Base-by-base conservation (phyloP, 176 grass and related monocot genomes). In the Eleusine indica region DNA sequence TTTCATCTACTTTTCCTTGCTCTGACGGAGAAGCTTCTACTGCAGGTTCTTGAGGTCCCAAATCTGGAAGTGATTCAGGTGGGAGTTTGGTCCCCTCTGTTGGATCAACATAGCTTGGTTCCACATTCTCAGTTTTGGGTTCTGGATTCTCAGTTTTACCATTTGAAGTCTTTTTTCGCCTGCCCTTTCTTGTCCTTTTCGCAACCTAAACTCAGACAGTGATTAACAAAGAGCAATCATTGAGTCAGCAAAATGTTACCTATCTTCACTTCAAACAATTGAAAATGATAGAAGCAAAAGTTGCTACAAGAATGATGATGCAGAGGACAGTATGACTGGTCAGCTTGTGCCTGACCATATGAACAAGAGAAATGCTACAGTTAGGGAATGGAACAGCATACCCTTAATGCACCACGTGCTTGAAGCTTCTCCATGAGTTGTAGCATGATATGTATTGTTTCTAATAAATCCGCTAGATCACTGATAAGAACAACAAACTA, bases 351-450 rank as follows among this genome's bases (percentile, higher is more conserved):
- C 60, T 30, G 61, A 30, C 9, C n/a, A 75, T 7, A 74, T 60
- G 54, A 86, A 66, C 2, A 78, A 81, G n/a, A 60, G 21, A 79
- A 60, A 69, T 54, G 47, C 28, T 80, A 29, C 68, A 54, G 9
- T 75, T 80, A 41, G 9, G 37, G 75, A 66, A 42, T 40, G 72
- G 76, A 61, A 73, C 9, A 86, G 5, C 90, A 52, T 93, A 98
- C 96, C 93, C 91, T 95, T 93, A 98, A 83, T 48, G 87, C 74
- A 69, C 93, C 96, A 5, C 89, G 91, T 80, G 82, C 75, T 90
- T 98, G 96, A 88, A 98, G 92, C 75, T 86, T 95, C 66, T 98
- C 96, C 96, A 95, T 95, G 79, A 98, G 96, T 49, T 92, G 90
- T 80, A 98, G 86, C 74, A 98, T 88, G 72, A 95, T 87, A 88